These are phyloP conservation scores for Pugionium cornutum DNA, from an alignment of 345 rosid species.

Conservation along the genomic window DNA sequence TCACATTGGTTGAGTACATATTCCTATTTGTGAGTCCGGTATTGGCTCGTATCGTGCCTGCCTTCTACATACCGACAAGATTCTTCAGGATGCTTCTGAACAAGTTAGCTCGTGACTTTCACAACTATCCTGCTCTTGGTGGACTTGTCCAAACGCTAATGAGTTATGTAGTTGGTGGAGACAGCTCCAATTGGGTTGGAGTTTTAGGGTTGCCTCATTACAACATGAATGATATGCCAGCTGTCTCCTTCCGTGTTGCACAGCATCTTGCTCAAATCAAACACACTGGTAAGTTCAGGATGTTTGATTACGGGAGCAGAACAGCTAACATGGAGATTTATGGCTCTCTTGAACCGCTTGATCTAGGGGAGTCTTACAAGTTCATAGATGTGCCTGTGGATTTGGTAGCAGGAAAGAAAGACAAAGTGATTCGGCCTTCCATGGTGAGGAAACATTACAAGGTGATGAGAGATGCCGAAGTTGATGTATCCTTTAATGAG, in stretches of 20 bases:
- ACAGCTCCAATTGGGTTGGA: slow-evolving; percentile 98
- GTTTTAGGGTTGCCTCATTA: slow-evolving; percentile 89
- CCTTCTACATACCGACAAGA: slow-evolving; percentile 89
- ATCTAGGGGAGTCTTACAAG: slow-evolving; percentile 69
- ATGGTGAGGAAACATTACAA: slow-evolving; percentile 84
- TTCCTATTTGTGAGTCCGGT: slow-evolving; percentile 64
- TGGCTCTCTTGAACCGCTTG: slow-evolving; percentile 81
- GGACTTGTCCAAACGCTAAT: slow-evolving; percentile 91
- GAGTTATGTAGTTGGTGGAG: slow-evolving; percentile 89
- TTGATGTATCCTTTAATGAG: slow-evolving; percentile 69
- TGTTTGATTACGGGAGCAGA: slow-evolving; percentile 80
- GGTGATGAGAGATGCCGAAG: slow-evolving; percentile 68
- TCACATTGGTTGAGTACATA: slow-evolving; percentile 58
- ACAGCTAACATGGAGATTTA: slow-evolving; percentile 67
- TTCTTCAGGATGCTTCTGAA: slow-evolving; percentile 93
- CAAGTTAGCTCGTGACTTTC: slow-evolving; percentile 92
- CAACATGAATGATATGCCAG: slow-evolving; percentile 99
- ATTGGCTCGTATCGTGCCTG: slow-evolving; percentile 64
- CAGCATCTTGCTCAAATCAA: slow-evolving; percentile 92
- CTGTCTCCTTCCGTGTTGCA: slow-evolving; percentile 75
- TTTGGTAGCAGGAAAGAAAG: slow-evolving; percentile 84
- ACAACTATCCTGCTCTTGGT: slow-evolving; percentile 94
- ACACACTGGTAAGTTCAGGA: slow-evolving; percentile 61
- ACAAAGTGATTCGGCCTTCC: slow-evolving; percentile 72
- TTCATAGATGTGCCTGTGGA: slow-evolving; percentile 76